A percentile compares a stretch with the other conserved stretches of the same genome.
Conservation (phyloP, 1,284 basidiomycete species). For the Melanopsichium pennsylvanicum region DNA sequence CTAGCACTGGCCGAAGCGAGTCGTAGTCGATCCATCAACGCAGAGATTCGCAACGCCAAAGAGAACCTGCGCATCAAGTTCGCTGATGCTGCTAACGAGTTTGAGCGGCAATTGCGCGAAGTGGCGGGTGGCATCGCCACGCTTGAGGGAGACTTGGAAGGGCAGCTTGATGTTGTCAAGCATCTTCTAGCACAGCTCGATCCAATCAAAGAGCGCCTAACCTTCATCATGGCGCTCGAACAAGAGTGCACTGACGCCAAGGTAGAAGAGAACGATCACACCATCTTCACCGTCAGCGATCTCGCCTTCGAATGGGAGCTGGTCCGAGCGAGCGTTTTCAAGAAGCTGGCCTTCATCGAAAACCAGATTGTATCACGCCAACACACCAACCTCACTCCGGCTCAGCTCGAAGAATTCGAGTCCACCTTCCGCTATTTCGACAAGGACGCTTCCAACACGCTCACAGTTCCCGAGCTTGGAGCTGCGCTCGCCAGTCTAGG, state of each 20-base stretch:
- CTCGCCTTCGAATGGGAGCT: conserved; percentile 88
- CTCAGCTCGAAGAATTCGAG: conserved; percentile 96
- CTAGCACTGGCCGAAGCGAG: conserved; percentile 79
- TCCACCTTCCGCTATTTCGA: conserved; percentile 97
- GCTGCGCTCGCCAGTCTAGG: conserved; percentile 93
- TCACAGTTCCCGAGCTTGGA: conserved; percentile 84
- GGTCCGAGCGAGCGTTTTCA: conserved; percentile 79
- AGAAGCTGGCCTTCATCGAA: conserved; percentile 93
- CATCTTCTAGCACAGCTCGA: conserved; percentile 35
- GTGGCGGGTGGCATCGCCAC: conserved; percentile 42
- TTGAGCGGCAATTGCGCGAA: conserved; percentile 69
- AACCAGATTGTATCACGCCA: conserved; percentile 95
- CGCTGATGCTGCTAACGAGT: conserved; percentile 82
- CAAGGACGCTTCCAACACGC: conserved; percentile 86
- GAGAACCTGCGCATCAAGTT: conserved; percentile 84
- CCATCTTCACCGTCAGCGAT: conserved; percentile 87
- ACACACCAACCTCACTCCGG: conserved; percentile 90
- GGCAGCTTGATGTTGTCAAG: conserved; percentile 43
- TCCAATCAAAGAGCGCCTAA: conserved; percentile 39
- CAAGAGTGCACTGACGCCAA: conserved; percentile 84
- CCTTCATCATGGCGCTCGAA: conserved; percentile 37
- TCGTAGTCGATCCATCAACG: conserved; percentile 84
- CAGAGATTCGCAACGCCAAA: conserved; percentile 75
- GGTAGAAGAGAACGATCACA: conserved; percentile 96
- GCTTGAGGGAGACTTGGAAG: conserved; percentile 54